Conservation (phyloP, 2,329 filamentous ascomycete genomes). For the Pseudogymnoascus sp. region DNA sequence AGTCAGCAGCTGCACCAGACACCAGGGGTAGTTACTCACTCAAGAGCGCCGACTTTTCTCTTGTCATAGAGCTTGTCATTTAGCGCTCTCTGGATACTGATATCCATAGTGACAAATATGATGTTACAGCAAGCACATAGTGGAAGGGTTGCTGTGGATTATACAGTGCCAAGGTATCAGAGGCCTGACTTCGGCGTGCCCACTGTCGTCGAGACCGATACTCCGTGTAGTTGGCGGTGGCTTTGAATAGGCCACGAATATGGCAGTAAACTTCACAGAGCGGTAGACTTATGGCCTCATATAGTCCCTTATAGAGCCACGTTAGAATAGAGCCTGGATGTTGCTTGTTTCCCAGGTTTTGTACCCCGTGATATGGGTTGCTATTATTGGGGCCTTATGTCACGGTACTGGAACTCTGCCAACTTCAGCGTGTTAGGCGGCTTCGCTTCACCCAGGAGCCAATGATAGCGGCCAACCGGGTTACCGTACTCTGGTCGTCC, state of each 20-base stretch:
- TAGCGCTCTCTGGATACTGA: constrained; percentile 77
- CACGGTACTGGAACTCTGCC: not conserved
- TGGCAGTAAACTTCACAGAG: not conserved
- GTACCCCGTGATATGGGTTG: constrained; percentile 1
- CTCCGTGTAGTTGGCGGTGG: not conserved
- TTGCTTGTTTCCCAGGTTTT: not conserved
- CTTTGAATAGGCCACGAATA: not conserved
- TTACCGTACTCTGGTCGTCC: not conserved
- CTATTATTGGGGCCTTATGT: not conserved
- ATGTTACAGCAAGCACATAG: constrained; percentile 7
- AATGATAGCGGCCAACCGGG: not conserved
- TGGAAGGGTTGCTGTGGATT: not conserved
- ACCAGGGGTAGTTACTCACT: constrained; percentile 49
- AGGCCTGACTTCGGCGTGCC: not conserved
- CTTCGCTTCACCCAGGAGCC: not conserved
- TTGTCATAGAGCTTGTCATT: constrained; percentile 99
- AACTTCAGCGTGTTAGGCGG: constrained; percentile 1
- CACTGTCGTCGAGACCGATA: not conserved
- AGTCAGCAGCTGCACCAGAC: constrained; percentile 1
- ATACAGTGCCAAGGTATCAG: not conserved
- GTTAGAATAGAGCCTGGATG: not conserved
- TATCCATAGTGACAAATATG: constrained; percentile 57
- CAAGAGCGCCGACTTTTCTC: constrained; percentile 89
- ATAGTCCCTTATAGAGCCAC: not conserved
- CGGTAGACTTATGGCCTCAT: not conserved